Base-by-base conservation (phyloP, 768 basidiomycete genomes). In the Tulasnella calospora region DNA sequence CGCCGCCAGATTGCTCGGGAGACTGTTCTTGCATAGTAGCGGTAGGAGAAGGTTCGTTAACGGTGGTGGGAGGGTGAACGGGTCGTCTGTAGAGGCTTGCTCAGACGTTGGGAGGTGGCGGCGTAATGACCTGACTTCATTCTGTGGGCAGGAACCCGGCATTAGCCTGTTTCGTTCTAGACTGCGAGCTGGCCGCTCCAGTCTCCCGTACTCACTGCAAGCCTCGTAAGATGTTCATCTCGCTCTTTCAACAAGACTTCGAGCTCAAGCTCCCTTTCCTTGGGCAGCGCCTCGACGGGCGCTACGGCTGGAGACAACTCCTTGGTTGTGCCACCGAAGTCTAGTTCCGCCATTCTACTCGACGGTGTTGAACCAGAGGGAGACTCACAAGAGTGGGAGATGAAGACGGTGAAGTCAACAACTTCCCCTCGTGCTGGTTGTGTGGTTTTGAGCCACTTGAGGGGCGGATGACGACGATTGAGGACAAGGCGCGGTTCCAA, bases 191-290 rank as follows among this genome's bases (percentile, higher is more conserved):
- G 30, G 61, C 13, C 61, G 30, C 61, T 35, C 61, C 61, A 80
- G 77, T 75, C 46, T 67, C 75, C 30, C 23, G 79, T 38, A 86
- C 91, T 85, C 84, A 94, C 94, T 81, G 87, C 91, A 81, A 94
- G 89, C 82, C 92, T 89, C 74, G 88, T 85, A 73, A 94, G 85
- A 83, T 93, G 91, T 77, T 86, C 86, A 84, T 95, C 93, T 82
- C 92, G 89, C 83, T 91, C 88, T 81, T 92, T 87, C n/a, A 95
- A 85, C 19, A 92, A 87, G 38, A 89, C 88, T 84, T 95, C 94
- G 57, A 95, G 90, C 83, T 94, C 92, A 80, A 94, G 86, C 85
- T 95, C 93, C 83, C 94, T 88, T 74, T 89, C 85, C 69, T 91
- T 88, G 30, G 94, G 94, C 44, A 93, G 23, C 35, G 21, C 76